Percentiles rank a stretch among this genome's conserved stretches.
Evolutionary conservation across 768 basidiomycete genomes (phyloP).

Genomic region (Pleurotus djamor): DNA sequence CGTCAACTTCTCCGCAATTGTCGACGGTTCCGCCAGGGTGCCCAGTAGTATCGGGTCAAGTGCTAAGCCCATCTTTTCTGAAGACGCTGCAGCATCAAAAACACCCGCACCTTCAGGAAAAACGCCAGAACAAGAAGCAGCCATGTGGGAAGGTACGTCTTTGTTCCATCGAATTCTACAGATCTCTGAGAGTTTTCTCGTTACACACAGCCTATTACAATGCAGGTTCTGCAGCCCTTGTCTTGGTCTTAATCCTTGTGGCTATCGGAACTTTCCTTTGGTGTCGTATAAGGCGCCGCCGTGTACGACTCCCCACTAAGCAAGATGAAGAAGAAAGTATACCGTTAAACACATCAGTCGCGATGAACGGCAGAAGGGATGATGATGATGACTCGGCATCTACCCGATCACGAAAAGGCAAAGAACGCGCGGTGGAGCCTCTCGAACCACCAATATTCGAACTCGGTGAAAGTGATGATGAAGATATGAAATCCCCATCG

Average conservation of each 20-base stretch:
- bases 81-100: constrained; percentile 35
- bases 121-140: constrained; percentile 75
- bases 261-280: constrained; percentile 77
- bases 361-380: constrained; percentile 37
- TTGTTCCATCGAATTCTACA: neutral
- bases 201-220: constrained; percentile 81
- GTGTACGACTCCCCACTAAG: constrained; percentile 35
- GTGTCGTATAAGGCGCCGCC: constrained; percentile 60
- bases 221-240: constrained; percentile 83
- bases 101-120: constrained; percentile 43
- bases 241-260: constrained; percentile 70
- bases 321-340: constrained; percentile 61
- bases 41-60: constrained; percentile 77
- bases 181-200: constrained; percentile 6
- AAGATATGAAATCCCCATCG: constrained; percentile 20
- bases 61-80: constrained; percentile 62
- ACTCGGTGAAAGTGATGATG: constrained; percentile 57
- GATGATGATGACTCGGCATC: constrained; percentile 35
- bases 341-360: constrained; percentile 47
- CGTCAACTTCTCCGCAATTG: constrained; percentile 79
- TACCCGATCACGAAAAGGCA: constrained; percentile 40
- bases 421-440: constrained; percentile 37
- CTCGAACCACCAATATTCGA: constrained; percentile 47
- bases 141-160: constrained; percentile 85
- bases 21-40: constrained; percentile 78